Conservation (phyloP, 768 basidiomycete genomes). For the Cyathus striatus region DNA sequence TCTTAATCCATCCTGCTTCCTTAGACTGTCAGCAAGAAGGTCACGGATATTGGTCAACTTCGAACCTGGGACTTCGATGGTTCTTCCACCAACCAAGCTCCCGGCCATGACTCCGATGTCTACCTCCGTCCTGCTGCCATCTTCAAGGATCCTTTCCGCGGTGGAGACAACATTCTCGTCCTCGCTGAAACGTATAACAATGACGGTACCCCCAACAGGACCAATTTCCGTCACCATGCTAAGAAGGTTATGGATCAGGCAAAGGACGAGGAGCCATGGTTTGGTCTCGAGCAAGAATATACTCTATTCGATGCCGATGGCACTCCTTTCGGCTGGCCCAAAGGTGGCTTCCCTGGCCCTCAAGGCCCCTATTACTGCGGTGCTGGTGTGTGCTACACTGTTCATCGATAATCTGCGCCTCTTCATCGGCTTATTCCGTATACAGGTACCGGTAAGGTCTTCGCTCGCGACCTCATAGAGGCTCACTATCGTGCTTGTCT, state of each 20-base stretch:
- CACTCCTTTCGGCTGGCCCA: slow-evolving; percentile 92
- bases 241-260: slow-evolving; percentile 95
- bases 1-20: slow-evolving; percentile 4
- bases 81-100: slow-evolving; percentile 95
- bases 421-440: slow-evolving; percentile 8
- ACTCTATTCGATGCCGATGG: slow-evolving; percentile 94
- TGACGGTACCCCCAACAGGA: slow-evolving; percentile 96
- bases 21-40: slow-evolving; percentile 83
- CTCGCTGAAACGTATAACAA: slow-evolving; percentile 98
- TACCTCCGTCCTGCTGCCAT: slow-evolving; percentile 95
- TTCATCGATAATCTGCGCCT: slow-evolving; percentile 9
- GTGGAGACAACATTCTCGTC: slow-evolving; percentile 96
- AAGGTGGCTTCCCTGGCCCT: slow-evolving; percentile 98
- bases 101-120: slow-evolving; percentile 93
- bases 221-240: slow-evolving; percentile 92
- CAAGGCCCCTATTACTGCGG: slow-evolving; percentile 99
- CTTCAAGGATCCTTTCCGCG: slow-evolving; percentile 99
- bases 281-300: slow-evolving; percentile 99
- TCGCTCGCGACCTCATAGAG: slow-evolving; percentile 97
- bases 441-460: slow-evolving; percentile 91
- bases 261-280: slow-evolving; percentile 83
- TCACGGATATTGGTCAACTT: slow-evolving; percentile 84
- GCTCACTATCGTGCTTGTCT: slow-evolving; percentile 98
- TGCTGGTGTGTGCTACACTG: slow-evolving; percentile 61
- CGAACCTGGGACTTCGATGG: slow-evolving; percentile 99